Conservation (phyloP, 106 monocot genomes). For the Amphibolis antarctica region DNA sequence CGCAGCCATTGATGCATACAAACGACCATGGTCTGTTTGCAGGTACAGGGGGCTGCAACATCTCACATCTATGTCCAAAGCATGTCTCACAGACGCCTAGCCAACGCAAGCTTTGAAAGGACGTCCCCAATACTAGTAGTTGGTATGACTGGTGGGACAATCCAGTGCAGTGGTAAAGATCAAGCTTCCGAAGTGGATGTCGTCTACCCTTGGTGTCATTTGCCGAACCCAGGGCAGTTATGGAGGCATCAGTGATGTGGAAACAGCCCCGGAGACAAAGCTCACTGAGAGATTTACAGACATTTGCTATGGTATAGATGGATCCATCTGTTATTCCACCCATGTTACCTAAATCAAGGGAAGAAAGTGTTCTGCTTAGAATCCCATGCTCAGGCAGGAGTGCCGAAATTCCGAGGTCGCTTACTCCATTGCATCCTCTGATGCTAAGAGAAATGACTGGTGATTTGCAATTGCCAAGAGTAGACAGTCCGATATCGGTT, state of each 20-base stretch:
- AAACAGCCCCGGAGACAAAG: slow-evolving; percentile 63
- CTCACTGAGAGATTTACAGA: slow-evolving; percentile 32
- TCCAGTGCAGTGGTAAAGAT: slow-evolving; percentile 48
- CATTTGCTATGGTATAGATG: slow-evolving; percentile 31
- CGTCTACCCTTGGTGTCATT: slow-evolving; percentile 12
- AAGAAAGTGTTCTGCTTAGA: slow-evolving; percentile 34
- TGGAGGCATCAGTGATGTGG: slow-evolving; percentile 42
- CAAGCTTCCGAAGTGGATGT: slow-evolving; percentile 48
- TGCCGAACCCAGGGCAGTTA: slow-evolving; percentile 35
- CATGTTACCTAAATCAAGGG: slow-evolving; percentile 57
- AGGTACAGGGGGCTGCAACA: slow-evolving; percentile 14
- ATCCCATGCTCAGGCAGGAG: slow-evolving; percentile 28
- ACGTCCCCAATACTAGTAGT: slow-evolving; percentile 23
- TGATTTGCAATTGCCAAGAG: slow-evolving; percentile 38
- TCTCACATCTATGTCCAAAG: slow-evolving; percentile 18
- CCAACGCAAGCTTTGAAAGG: slow-evolving; percentile 57
- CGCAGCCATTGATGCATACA: slow-evolving; percentile 50
- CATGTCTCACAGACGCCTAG: slow-evolving; percentile 45
- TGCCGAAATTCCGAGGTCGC: slow-evolving; percentile 38
- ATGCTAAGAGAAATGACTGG: slow-evolving; percentile 49
- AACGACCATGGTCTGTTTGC: slow-evolving; percentile 21
- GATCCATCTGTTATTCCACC: slow-evolving; percentile 51
- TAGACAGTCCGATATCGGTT: slow-evolving; percentile 42
- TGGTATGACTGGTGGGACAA: slow-evolving; percentile 33
- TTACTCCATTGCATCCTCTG: slow-evolving; percentile 58